Conservation (phyloP, 2,329 filamentous ascomycete genomes). For the Orbilia blumenaviensis region DNA sequence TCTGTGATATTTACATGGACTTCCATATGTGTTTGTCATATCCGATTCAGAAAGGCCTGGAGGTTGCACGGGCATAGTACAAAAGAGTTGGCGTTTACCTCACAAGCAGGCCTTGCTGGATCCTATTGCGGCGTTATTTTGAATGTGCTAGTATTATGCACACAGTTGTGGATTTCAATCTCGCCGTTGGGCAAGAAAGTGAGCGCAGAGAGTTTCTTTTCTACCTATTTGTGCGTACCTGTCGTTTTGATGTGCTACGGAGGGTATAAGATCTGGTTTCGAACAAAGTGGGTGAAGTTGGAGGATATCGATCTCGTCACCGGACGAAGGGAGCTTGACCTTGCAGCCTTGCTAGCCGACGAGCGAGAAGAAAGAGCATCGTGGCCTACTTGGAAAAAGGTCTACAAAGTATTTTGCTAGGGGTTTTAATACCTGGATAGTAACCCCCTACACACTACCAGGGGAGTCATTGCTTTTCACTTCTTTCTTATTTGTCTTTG, state of each 20-base stretch:
- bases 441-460: background rate
- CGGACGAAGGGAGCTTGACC: constrained; percentile 83
- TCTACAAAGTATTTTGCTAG: constrained; percentile 78
- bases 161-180: constrained; percentile 88
- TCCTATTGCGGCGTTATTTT: constrained; percentile 81
- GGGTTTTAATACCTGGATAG: constrained; percentile 4
- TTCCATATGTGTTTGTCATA: constrained; percentile 88
- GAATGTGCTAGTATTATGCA: constrained; percentile 78
- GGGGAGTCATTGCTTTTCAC: background rate
- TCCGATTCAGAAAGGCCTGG: constrained; percentile 90
- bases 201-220: constrained; percentile 75
- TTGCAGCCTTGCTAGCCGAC: constrained; percentile 79
- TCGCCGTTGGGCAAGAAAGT: constrained; percentile 71
- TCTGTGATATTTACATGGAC: constrained; percentile 81
- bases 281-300: constrained; percentile 72
- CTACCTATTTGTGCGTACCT: constrained; percentile 75
- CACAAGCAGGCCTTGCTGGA: constrained; percentile 79
- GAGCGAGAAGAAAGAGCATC: constrained; percentile 76
- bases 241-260: constrained; percentile 75
- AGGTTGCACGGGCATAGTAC: constrained; percentile 73
- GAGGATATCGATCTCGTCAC: constrained; percentile 87
- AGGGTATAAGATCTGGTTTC: constrained; percentile 77
- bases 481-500: background rate
- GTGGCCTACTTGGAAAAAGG: constrained; percentile 80
- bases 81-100: constrained; percentile 80